Conservation (phyloP, 2,329 filamentous ascomycete species). For the Pseudovirgaria hyperparasitica region DNA sequence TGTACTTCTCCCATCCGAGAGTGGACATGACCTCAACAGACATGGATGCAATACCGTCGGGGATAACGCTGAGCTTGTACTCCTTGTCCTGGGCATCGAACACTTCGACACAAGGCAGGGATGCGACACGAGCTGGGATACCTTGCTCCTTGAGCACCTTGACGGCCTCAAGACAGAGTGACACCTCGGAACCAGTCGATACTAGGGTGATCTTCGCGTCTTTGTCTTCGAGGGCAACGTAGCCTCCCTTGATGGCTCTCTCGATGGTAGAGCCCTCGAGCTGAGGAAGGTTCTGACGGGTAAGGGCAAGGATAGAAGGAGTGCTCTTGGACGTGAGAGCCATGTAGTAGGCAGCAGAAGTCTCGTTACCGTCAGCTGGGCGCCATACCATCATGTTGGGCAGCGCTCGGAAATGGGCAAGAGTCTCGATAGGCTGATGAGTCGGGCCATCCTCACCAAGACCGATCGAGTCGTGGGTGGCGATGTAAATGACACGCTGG, state of each 20-base stretch:
- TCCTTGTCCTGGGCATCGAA: constrained; percentile 92
- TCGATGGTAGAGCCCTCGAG: constrained; percentile 88
- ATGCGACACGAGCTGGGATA: constrained; percentile 82
- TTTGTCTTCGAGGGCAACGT: constrained; percentile 75
- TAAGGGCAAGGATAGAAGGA: constrained; percentile 85
- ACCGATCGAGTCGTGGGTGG: constrained; percentile 98
- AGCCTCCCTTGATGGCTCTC: constrained; percentile 86
- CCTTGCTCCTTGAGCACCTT: constrained; percentile 82
- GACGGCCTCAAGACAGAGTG: constrained; percentile 82
- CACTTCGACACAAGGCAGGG: constrained; percentile 91
- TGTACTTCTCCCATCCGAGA: constrained; percentile 97
- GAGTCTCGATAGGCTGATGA: constrained; percentile 97
- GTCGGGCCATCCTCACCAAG: constrained; percentile 97
- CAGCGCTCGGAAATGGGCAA: constrained; percentile 95
- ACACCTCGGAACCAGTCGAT: constrained; percentile 91
- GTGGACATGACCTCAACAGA: constrained; percentile 96
- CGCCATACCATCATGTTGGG: constrained; percentile 99
- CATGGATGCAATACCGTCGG: constrained; percentile 84
- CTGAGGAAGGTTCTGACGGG: constrained; percentile 95
- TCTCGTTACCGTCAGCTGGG: constrained; percentile 97
- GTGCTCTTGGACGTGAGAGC: constrained; percentile 82
- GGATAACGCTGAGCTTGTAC: constrained; percentile 84
- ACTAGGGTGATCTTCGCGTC: constrained; percentile 79
- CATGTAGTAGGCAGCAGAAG: constrained; percentile 92
- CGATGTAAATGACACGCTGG: constrained; percentile 85